Evolutionary conservation across 192 early-diverging fungal genomes (phyloP), one percentile per base, ranked within the genome.

Genomic region (Coemansia sp.): DNA sequence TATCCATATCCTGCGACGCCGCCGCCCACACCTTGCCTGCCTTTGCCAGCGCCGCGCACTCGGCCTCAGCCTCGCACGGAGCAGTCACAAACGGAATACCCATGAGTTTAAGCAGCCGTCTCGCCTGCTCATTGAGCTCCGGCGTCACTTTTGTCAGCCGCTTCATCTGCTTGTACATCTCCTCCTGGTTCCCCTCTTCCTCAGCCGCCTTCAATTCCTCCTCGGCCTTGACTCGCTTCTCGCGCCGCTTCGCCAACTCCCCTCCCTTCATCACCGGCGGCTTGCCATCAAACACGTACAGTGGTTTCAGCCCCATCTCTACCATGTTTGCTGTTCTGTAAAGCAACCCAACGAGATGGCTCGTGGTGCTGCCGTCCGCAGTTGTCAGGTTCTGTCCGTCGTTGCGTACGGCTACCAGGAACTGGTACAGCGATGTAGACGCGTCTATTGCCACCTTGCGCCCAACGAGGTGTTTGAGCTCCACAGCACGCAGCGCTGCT

Each of bases 1-100:
- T 99, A 67, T 99, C 97, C 96, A 99, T 98, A 82, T 99, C 97
- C 70, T 99, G 96, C 11, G 94, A 96, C 17, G 93, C 96, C 16
- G 95, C 94, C 37, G 92, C 97, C 75, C 89, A 97, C 3, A 99
- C 94, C 64, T 95, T 95, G 51, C 94, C 94, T 1, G 90, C 85
- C 61, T 85, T 87, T n/a, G 91, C 93, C 25, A 99, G 75, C 16
- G 90, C 93, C 5, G 97, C 97, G 73, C 97, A 99, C 71, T 99
- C 95, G 0, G 97, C 95, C 70, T 99, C 97, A 5, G 97, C 97
- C 81, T 99, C 97, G 72, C 93, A 92, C 9, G 97, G 97, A 14
- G 97, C 97, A 74, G 93, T 91, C 13, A 95, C 84, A 72, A 89
- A 91, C 2, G 97, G 97, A 37, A 99, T 90, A 12, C 97, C 97